Evolutionary conservation across 148 eudicot species (phyloP).

Genomic region (Silene latifolia): DNA sequence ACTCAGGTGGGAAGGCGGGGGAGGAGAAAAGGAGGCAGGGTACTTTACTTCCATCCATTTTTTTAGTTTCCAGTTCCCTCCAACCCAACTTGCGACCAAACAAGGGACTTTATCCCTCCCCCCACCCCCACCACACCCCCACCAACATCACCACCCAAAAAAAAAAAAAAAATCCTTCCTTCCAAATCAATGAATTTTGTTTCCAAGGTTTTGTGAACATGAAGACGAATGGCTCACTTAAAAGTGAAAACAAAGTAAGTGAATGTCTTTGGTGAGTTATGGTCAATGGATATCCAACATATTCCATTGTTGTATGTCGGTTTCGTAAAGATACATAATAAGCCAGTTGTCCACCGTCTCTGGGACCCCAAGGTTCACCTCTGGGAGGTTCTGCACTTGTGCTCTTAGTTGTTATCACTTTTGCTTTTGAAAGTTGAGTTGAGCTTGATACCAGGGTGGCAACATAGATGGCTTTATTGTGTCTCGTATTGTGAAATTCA

Average conservation of each 20-base stretch:
- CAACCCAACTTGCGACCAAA: no score
- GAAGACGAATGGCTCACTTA: not conserved
- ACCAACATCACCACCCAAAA: no score
- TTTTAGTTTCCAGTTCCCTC: no score
- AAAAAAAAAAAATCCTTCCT: no score
- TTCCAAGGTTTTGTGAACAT: not conserved
- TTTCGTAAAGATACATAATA: not conserved
- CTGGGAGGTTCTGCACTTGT: not conserved
- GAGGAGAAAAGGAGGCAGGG: no score
- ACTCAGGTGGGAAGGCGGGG: no score
- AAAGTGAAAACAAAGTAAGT: not conserved
- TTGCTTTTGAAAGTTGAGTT: not conserved
- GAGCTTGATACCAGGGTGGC: not conserved
- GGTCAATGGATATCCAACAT: not conserved
- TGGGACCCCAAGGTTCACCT: not conserved
- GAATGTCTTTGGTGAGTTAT: not conserved
- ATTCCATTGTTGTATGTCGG: not conserved
- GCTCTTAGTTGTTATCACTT: not conserved
- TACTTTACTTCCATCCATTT: no score
- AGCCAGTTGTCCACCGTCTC: not conserved
- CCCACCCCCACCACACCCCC: no score
- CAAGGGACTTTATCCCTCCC: no score
- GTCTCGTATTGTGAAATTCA: not conserved
- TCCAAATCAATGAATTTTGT: no score
- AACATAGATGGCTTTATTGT: not conserved